These are phyloP conservation scores for Suhomyces vadensis DNA, from an alignment of 805 yeast species.

Conservation along the genomic window DNA sequence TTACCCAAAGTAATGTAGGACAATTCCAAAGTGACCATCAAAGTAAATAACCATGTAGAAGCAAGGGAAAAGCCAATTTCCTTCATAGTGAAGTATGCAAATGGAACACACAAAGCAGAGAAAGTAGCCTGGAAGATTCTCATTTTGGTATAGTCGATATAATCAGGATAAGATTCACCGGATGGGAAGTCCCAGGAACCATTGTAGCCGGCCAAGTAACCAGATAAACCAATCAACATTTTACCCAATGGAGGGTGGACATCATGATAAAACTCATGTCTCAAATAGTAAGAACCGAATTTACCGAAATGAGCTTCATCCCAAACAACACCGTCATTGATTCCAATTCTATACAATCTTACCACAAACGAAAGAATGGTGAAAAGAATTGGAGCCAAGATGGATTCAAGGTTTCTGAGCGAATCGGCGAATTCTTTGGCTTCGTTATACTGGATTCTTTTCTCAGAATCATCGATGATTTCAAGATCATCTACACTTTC, in stretches of 20 bases:
- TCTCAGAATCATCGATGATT: constrained; percentile 16
- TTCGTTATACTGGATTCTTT: constrained; percentile 26
- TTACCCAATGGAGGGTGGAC: constrained; percentile 98
- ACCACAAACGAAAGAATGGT: constrained; percentile 44
- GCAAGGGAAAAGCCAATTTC: constrained; percentile 69
- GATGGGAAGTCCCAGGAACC: constrained; percentile 90
- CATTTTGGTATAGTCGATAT: constrained; percentile 80
- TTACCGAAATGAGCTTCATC: constrained; percentile 98
- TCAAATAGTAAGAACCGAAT: constrained; percentile 88
- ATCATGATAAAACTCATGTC: constrained; percentile 89
- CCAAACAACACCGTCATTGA: constrained; percentile 83
- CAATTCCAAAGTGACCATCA: constrained; percentile 80
- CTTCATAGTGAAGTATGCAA: constrained; percentile 80
- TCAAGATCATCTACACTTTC: constrained; percentile 4
- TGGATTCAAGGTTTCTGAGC: constrained; percentile 22
- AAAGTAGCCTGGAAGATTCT: constrained; percentile 84
- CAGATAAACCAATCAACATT: constrained; percentile 86
- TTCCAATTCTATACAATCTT: constrained; percentile 73
- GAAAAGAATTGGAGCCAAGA: constrained; percentile 36
- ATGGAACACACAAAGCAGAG: constrained; percentile 81
- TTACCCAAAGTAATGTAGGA: constrained; percentile 84
- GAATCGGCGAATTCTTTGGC: constrained; percentile 28
- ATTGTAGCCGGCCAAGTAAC: constrained; percentile 81
- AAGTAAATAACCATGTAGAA: constrained; percentile 74
- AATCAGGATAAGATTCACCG: constrained; percentile 73